A percentile compares a stretch with the other conserved stretches of the same genome.
Conservation (phyloP, 2,329 filamentous ascomycete species). For the Botrytis pseudocinerea region DNA sequence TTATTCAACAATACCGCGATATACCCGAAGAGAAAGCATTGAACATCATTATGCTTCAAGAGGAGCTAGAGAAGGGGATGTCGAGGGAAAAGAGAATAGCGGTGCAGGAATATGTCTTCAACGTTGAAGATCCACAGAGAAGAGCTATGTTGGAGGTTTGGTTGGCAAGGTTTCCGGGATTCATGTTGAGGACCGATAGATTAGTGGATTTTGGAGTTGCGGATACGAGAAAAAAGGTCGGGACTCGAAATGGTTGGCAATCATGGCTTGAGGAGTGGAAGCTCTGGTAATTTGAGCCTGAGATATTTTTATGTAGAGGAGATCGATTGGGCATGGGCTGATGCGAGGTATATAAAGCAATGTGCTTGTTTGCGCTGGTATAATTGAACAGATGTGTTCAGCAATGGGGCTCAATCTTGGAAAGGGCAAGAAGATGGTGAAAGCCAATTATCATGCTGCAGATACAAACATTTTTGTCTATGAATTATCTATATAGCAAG, state of each 20-base stretch:
- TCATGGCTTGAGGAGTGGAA: constrained; percentile 14
- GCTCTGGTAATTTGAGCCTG: background rate
- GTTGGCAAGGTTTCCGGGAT: constrained; percentile 16
- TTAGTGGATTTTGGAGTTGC: background rate
- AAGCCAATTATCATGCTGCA: background rate
- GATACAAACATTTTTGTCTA: background rate
- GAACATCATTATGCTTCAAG: constrained; percentile 9
- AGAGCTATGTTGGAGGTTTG: constrained; percentile 16
- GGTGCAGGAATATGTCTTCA: background rate
- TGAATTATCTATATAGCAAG: background rate
- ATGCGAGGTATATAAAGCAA: background rate
- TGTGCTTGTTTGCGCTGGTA: background rate
- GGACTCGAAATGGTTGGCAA: background rate
- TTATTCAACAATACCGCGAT: background rate
- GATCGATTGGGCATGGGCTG: background rate
- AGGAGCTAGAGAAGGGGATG: constrained; percentile 8
- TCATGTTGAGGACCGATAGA: constrained; percentile 14
- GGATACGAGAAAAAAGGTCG: background rate
- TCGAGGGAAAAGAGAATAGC: constrained; percentile 8
- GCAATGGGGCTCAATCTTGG: background rate
- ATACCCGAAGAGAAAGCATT: background rate
- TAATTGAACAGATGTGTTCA: background rate
- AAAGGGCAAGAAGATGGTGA: background rate
- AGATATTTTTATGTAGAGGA: background rate
- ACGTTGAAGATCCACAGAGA: background rate